Base-by-base conservation (phyloP, 139 green algal species). In the Deuterostichococcus epilithicus region DNA sequence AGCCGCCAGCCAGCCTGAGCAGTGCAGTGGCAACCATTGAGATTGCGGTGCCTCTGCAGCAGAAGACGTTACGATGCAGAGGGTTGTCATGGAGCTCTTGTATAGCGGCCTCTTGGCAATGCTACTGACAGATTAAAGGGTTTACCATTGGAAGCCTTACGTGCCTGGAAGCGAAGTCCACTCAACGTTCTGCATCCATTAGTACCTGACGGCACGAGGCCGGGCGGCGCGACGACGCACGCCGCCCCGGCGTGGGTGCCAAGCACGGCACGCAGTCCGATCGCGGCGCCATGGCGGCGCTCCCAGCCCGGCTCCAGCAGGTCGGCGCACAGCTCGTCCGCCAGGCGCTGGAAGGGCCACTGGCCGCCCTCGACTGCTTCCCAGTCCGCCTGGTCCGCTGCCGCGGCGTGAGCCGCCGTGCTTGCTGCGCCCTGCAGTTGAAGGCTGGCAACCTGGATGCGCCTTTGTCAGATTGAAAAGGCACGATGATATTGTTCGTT, bases 341-440 rank as follows among this genome's bases (percentile, higher is more conserved):
- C 91, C 35, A 97, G 44, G 1, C 69, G 60, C 74, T 91, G 85
- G 73, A 98, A 97, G 0, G 93, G 91, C 94, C 94, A 98, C 15
- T 68, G 66, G 13, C 94, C 94, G 10, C 67, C 70, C 6, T 81
- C 42, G 1, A 91, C 80, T 2, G 47, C 68, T 35, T 86, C 63
- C 83, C 88, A 94, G 84, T 93, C 76, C 5, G 68, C 67, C 42
- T 72, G 70, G 26, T 73, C 81, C 73, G 37, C 79, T 77, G 78
- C 44, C 42, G 74, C 72, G 34, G 52, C 38, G n/a, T 60, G 28
- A 32, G 70, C 25, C 67, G 70, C 36, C 47, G 44, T 58, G 25
- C 66, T 26, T 30, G 68, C 42, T 37, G 42, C 8, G 22, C 3
- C 36, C 33, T 75, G 33, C 39, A 65, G 2, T 58, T 6, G 22